Evolutionary conservation across 345 rosid genomes (phyloP).

Genomic region (Eucalyptus coolabah): DNA sequence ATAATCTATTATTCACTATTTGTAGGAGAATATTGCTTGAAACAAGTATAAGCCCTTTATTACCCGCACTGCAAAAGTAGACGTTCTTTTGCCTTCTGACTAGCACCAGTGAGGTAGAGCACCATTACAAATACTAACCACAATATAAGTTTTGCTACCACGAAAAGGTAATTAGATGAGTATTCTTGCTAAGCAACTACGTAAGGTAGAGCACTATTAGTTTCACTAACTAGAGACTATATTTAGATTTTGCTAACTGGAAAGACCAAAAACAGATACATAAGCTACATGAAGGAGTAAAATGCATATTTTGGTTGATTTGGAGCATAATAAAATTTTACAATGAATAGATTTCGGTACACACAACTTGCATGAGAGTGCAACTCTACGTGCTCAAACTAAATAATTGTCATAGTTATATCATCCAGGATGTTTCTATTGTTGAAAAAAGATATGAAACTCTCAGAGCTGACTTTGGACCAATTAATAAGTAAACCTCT

Average conservation of each 20-base stretch:
- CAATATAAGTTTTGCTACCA: not conserved
- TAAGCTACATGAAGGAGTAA: not conserved
- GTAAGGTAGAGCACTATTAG: not conserved
- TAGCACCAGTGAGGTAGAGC: not conserved
- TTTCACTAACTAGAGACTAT: not conserved
- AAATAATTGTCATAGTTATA: not conserved
- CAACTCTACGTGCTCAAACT: not conserved
- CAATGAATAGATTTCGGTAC: not conserved
- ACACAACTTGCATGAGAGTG: not conserved
- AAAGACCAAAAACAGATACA: not conserved
- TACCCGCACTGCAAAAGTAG: not conserved
- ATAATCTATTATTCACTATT: not conserved
- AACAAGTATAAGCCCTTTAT: not conserved
- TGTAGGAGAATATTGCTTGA: not conserved
- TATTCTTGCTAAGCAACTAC: not conserved
- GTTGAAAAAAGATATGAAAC: not conserved
- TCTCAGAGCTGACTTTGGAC: not conserved
- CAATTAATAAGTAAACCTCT: not conserved
- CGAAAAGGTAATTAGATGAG: not conserved
- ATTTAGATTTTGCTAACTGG: not conserved
- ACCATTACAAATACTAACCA: not conserved
- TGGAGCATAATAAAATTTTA: not conserved
- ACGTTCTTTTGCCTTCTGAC: not conserved
- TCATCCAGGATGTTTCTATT: not conserved
- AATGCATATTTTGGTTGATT: not conserved